A percentile compares a stretch with the other conserved stretches of the same genome.
These are phyloP conservation scores for Meira nashicola DNA, from an alignment of 1,284 basidiomycete species.

Conservation along the genomic window DNA sequence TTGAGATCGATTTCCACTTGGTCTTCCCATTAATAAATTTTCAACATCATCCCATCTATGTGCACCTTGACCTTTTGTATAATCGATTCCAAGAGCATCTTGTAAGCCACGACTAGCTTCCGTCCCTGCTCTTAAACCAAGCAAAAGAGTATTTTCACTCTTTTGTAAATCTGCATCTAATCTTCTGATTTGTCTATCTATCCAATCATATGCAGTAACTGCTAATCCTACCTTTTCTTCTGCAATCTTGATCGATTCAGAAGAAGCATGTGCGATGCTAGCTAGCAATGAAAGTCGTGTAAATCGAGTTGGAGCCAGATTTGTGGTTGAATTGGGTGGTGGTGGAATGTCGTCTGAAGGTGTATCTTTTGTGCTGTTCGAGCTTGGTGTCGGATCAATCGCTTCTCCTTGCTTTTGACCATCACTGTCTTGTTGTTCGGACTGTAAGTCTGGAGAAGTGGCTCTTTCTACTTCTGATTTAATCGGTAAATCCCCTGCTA, in stretches of 20 bases:
- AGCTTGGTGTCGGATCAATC: no score
- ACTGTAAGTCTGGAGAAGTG: no score
- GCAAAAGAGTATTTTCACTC: slow-evolving; percentile 37
- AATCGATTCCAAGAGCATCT: slow-evolving; percentile 27
- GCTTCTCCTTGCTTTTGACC: no score
- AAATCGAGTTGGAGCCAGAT: background rate
- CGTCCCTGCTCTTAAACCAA: slow-evolving; percentile 34
- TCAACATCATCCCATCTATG: background rate
- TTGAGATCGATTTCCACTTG: background rate
- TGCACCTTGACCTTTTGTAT: background rate
- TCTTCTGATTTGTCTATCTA: slow-evolving; percentile 58
- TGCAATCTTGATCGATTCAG: slow-evolving; percentile 47
- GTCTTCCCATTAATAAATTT: background rate
- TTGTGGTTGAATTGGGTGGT: background rate
- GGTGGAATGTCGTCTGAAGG: background rate
- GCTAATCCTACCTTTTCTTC: slow-evolving; percentile 59
- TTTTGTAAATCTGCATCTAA: slow-evolving; percentile 55
- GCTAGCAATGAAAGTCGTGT: slow-evolving; percentile 13
- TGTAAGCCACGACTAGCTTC: slow-evolving; percentile 28
- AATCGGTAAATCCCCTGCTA: background rate
- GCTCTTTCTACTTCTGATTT: background rate
- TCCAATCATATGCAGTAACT: slow-evolving; percentile 57
- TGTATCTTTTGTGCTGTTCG: no score
- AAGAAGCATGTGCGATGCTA: slow-evolving; percentile 20
- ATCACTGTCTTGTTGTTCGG: no score